A percentile compares a stretch with the other conserved stretches of the same genome.
These are phyloP conservation scores for Cyclostephanos invisitatus DNA, from an alignment of 108 stramenopile genomes.

Conservation along the genomic window DNA sequence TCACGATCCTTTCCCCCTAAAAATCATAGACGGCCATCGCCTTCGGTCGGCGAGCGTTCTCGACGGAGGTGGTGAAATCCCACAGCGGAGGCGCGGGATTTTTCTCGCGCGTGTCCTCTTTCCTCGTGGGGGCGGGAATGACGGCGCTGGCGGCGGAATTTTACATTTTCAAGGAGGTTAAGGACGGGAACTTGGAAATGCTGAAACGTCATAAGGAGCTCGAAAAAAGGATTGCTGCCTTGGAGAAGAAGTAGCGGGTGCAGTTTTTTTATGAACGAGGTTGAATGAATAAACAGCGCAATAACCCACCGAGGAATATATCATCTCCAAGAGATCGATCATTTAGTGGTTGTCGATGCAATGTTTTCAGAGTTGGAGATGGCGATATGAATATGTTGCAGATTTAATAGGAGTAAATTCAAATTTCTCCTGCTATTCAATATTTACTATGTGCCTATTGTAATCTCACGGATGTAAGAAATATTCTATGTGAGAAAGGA, in stretches of 20 bases:
- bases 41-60: slow-evolving; percentile 16
- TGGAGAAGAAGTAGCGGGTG: slow-evolving; percentile 57
- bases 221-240: slow-evolving; percentile 63
- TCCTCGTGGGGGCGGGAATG: slow-evolving; percentile 79
- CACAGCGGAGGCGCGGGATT: slow-evolving; percentile 41
- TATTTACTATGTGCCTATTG: slow-evolving; percentile 11
- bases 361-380: neutral
- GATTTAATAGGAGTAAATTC: neutral
- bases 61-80: slow-evolving; percentile 13
- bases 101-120: slow-evolving; percentile 52
- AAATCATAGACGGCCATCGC: slow-evolving; percentile 1
- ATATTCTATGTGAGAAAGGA: slow-evolving; percentile 12
- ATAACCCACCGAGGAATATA: neutral
- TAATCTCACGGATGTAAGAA: slow-evolving; percentile 10
- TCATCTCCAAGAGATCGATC: neutral
- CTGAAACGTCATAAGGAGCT: slow-evolving; percentile 73
- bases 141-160: slow-evolving; percentile 73
- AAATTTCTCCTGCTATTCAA: neutral
- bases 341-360: neutral
- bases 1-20: neutral
- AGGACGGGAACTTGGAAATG: slow-evolving; percentile 71
- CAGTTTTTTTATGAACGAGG: neutral
- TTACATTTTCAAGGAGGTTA: slow-evolving; percentile 75
- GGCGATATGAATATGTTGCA: neutral
- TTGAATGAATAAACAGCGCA: neutral